Evolutionary conservation across 2,329 filamentous ascomycete species (phyloP).

Genomic region (Alternaria tenuissima): DNA sequence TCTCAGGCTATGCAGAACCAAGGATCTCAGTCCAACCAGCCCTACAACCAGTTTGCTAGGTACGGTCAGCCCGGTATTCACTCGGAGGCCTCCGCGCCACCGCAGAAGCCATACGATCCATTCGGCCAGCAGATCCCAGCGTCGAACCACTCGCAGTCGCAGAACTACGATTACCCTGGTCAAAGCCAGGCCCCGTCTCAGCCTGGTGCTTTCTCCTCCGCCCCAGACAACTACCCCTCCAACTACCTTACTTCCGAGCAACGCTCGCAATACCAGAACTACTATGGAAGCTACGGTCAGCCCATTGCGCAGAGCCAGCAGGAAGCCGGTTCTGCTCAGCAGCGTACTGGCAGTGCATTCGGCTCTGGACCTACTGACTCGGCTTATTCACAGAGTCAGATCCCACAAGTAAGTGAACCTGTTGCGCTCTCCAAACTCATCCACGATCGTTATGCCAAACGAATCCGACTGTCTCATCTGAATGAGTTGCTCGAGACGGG

Average conservation of each 20-base stretch:
- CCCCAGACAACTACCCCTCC: slow-evolving; percentile 79
- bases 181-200: slow-evolving; percentile 67
- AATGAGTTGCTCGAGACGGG: slow-evolving; percentile 12
- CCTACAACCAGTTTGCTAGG: slow-evolving; percentile 72
- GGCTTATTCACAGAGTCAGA: slow-evolving; percentile 69
- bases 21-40: slow-evolving; percentile 53
- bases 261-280: slow-evolving; percentile 75
- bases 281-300: slow-evolving; percentile 63
- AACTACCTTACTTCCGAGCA: slow-evolving; percentile 81
- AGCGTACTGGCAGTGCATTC: slow-evolving; percentile 81
- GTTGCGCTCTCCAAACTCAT: slow-evolving; percentile 5
- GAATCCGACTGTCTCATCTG: slow-evolving; percentile 5
- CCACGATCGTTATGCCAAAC: slow-evolving; percentile 9
- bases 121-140: slow-evolving; percentile 76
- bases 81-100: slow-evolving; percentile 66
- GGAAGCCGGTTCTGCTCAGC: slow-evolving; percentile 75
- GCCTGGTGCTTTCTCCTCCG: slow-evolving; percentile 74
- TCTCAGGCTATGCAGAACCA: slow-evolving; percentile 65
- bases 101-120: slow-evolving; percentile 85
- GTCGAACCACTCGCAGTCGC: slow-evolving; percentile 46
- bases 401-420: slow-evolving; percentile 58
- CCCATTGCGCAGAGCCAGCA: slow-evolving; percentile 67
- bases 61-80: slow-evolving; percentile 69
- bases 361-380: slow-evolving; percentile 67
- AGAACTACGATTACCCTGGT: slow-evolving; percentile 58